phyloP scores from a whole-genome alignment of 2,329 filamentous ascomycete genomes.

The Xylaria sp. region DNA sequence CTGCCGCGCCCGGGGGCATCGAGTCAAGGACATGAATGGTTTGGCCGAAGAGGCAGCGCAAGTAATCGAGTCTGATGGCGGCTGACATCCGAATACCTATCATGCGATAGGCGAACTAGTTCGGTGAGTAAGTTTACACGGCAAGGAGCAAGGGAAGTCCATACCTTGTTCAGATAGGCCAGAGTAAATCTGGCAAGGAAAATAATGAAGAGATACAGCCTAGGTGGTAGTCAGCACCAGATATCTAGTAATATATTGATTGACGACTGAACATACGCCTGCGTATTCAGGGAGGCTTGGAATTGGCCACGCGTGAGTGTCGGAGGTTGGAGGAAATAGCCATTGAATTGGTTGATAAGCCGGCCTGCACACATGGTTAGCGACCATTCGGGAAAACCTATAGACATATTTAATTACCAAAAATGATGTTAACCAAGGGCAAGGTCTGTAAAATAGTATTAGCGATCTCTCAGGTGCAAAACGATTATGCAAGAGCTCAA shows the following conservation, averaged over 20 bases:
- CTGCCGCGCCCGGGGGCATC: slow-evolving; percentile 65
- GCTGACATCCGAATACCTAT: slow-evolving; percentile 67
- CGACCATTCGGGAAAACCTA: slow-evolving; percentile 14
- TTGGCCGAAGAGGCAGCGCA: slow-evolving; percentile 67
- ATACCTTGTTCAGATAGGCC: slow-evolving; percentile 65
- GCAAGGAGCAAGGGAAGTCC: background rate
- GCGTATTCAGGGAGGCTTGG: slow-evolving; percentile 47
- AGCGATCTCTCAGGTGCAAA: background rate
- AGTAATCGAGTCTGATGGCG: slow-evolving; percentile 66
- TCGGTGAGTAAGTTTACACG: slow-evolving; percentile 24
- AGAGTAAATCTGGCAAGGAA: slow-evolving; percentile 70
- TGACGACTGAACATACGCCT: slow-evolving; percentile 47
- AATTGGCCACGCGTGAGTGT: slow-evolving; percentile 48
- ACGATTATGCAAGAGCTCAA: slow-evolving; percentile 1
- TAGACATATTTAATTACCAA: slow-evolving; percentile 48
- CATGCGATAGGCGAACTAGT: slow-evolving; percentile 63
- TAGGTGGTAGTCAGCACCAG: slow-evolving; percentile 37
- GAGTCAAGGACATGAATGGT: slow-evolving; percentile 72
- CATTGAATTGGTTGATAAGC: slow-evolving; percentile 56
- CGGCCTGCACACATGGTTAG: slow-evolving; percentile 41
- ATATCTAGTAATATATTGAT: no score
- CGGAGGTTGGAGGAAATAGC: slow-evolving; percentile 46
- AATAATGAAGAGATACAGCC: slow-evolving; percentile 72
- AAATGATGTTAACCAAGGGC: slow-evolving; percentile 65
- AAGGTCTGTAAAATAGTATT: slow-evolving; percentile 49